A percentile compares a stretch with the other conserved stretches of the same genome.
phyloP scores from a whole-genome alignment of 2,329 filamentous ascomycete species.

The Ophiocordyceps camponoti-rufipedis region DNA sequence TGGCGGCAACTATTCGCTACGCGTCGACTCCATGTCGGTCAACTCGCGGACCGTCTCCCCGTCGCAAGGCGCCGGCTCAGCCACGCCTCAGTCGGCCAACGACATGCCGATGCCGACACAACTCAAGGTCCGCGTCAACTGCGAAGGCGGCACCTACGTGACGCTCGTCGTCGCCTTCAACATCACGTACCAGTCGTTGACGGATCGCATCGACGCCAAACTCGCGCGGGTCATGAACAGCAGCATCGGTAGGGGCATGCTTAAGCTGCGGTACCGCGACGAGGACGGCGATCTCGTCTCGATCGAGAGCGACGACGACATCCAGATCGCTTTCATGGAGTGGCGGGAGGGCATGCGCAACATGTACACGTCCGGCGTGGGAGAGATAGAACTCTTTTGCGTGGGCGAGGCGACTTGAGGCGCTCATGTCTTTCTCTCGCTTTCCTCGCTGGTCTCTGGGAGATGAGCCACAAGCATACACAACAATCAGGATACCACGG shows the following conservation, averaged over 20 bases:
- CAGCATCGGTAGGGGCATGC: slow-evolving; percentile 63
- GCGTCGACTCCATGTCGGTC: slow-evolving; percentile 18
- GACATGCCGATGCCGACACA: slow-evolving; percentile 48
- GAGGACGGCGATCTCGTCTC: slow-evolving; percentile 86
- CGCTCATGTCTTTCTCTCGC: not conserved
- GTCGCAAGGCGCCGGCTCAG: slow-evolving; percentile 18
- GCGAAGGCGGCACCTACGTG: slow-evolving; percentile 68
- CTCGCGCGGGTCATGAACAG: slow-evolving; percentile 71
- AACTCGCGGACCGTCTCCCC: slow-evolving; percentile 29
- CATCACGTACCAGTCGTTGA: slow-evolving; percentile 82
- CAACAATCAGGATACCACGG: slow-evolving; percentile 2
- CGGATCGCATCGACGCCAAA: slow-evolving; percentile 92
- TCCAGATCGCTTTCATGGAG: slow-evolving; percentile 86
- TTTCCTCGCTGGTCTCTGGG: not conserved
- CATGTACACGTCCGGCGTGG: slow-evolving; percentile 49
- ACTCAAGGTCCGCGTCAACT: slow-evolving; percentile 90
- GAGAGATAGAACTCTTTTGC: slow-evolving; percentile 82
- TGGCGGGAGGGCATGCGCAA: slow-evolving; percentile 57
- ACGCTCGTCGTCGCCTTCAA: slow-evolving; percentile 94
- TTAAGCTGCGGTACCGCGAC: slow-evolving; percentile 80
- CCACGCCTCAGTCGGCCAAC: slow-evolving; percentile 9
- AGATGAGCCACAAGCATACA: not conserved
- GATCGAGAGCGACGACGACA: slow-evolving; percentile 90
- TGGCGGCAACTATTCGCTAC: slow-evolving; percentile 13
- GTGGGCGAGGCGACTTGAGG: slow-evolving; percentile 27